Percentiles rank a stretch among this genome's conserved stretches.
Conservation (phyloP, 495 filamentous ascomycete species). For the Aspergillus nidulans region DNA sequence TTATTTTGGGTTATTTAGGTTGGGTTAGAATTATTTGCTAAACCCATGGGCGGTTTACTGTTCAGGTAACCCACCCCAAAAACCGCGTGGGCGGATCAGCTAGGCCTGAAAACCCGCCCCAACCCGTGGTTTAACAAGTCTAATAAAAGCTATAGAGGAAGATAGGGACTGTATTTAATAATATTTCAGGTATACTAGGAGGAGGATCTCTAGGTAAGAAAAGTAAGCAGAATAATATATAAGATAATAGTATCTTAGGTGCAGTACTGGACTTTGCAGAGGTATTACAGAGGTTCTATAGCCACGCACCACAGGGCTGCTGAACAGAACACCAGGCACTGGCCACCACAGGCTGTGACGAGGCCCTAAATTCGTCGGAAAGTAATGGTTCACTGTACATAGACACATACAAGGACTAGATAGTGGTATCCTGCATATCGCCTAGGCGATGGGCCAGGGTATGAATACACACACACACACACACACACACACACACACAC, state of each 20-base stretch:
- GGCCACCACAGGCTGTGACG: constrained; percentile 27
- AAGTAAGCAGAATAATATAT: constrained; percentile 21
- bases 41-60: too few relatives aligned
- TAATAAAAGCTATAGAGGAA: constrained; percentile 16
- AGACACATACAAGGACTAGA: constrained; percentile 13
- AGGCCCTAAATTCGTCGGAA: constrained; percentile 24
- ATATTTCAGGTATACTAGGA: constrained; percentile 24
- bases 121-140: constrained; percentile 8
- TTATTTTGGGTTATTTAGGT: too few relatives aligned
- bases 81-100: too few relatives aligned
- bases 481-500: too few relatives aligned
- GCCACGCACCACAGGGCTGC: constrained; percentile 27
- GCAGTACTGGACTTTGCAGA: constrained; percentile 29
- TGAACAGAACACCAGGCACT: constrained; percentile 20
- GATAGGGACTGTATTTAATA: constrained; percentile 22
- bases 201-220: constrained; percentile 21
- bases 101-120: too few relatives aligned
- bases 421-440: constrained; percentile 18
- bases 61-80: too few relatives aligned
- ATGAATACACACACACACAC: too few relatives aligned
- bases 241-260: constrained; percentile 17
- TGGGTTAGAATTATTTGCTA: too few relatives aligned
- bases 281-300: constrained; percentile 27
- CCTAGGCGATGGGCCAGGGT: constrained; percentile 15
- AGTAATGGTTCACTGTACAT: constrained; percentile 16